Percentiles rank a stretch among this genome's conserved stretches.
phyloP scores from a whole-genome alignment of 129 eudicot species.

The Tanacetum coccineum region DNA sequence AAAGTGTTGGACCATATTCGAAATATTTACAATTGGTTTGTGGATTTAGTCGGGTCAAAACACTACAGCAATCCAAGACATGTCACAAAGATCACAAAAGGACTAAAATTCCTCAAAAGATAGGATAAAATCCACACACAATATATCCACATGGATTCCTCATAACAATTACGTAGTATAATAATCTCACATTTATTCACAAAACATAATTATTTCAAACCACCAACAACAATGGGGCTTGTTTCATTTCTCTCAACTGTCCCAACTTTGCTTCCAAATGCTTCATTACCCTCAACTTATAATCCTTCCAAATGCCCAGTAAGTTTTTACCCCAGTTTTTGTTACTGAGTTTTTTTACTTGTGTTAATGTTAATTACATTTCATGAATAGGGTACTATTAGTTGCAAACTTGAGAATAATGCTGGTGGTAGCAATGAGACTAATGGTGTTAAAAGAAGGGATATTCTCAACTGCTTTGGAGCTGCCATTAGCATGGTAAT shows the following conservation, averaged over 20 bases:
- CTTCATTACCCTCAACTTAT: slow-evolving; percentile 30
- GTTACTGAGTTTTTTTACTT: background rate
- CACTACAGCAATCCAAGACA: background rate
- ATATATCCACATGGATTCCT: slow-evolving; percentile 31
- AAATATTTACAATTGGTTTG: background rate
- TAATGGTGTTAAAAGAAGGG: slow-evolving; percentile 48
- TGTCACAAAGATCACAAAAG: background rate
- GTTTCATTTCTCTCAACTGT: slow-evolving; percentile 66
- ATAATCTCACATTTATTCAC: slow-evolving; percentile 22
- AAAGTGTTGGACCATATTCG: background rate
- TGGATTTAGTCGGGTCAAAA: slow-evolving; percentile 15
- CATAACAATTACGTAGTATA: no score
- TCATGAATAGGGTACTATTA: slow-evolving; percentile 37
- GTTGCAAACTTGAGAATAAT: slow-evolving; percentile 46
- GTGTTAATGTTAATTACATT: background rate
- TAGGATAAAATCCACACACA: slow-evolving; percentile 44
- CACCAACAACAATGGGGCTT: slow-evolving; percentile 40
- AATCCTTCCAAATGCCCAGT: slow-evolving; percentile 38
- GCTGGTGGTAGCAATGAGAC: slow-evolving; percentile 24
- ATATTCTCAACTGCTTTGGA: slow-evolving; percentile 50
- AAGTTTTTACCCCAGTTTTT: slow-evolving; percentile 8
- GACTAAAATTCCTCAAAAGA: slow-evolving; percentile 22
- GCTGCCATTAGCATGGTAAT: slow-evolving; percentile 66
- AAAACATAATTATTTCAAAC: background rate
- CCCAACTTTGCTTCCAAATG: slow-evolving; percentile 50